Base-by-base conservation (phyloP, 768 basidiomycete genomes). In the Lentinula detonsa region DNA sequence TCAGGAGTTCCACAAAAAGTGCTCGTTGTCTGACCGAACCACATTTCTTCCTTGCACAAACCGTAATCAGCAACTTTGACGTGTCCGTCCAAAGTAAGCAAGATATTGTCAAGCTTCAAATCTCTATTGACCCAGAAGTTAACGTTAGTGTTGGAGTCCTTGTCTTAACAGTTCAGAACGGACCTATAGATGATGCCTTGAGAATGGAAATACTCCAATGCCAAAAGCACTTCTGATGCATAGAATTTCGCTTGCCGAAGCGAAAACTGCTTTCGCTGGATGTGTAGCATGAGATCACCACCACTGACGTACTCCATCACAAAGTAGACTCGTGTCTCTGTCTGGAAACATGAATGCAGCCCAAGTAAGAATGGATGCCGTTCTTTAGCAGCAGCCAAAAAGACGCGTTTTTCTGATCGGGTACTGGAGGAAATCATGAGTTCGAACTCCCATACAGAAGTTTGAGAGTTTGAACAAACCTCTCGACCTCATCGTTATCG, bases 271-370 rank as follows among this genome's bases (percentile, higher is more conserved):
- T 96, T 95, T 71, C 96, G 87, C 72, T 99, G 97, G 68, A 99
- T 98, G 74, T 99, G 97, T 65, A 98, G 80, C 97, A 99, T 98
- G 62, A 99, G 83, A 78, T 99, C 97, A 66, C 97, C 97, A 62
- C 97, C 97, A 69, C 93, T 95, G 64, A 99, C 91, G 75, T 98
- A 99, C 76, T 98, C 97, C 97, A 99, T 98, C 67, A 98, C 97
- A 71, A 99, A 98, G 79, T 99, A 99, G 56, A 99, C 90, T 21
- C 97, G 90, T 4, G 97, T 98, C 74, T 98, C 97, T 4, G 97
- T 98, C 76, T 99, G 97, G 86, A 99, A 99, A 79, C 97, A 98
- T 15, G 96, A 98, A 71, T 98, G 97, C 43, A 99, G 80, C 11
- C 90, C 93, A 64, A 99, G 88, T 45, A 99, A 76, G 85, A 99